These are phyloP conservation scores for Xylaria bambusicola DNA, from an alignment of 495 filamentous ascomycete species.

Conservation along the genomic window DNA sequence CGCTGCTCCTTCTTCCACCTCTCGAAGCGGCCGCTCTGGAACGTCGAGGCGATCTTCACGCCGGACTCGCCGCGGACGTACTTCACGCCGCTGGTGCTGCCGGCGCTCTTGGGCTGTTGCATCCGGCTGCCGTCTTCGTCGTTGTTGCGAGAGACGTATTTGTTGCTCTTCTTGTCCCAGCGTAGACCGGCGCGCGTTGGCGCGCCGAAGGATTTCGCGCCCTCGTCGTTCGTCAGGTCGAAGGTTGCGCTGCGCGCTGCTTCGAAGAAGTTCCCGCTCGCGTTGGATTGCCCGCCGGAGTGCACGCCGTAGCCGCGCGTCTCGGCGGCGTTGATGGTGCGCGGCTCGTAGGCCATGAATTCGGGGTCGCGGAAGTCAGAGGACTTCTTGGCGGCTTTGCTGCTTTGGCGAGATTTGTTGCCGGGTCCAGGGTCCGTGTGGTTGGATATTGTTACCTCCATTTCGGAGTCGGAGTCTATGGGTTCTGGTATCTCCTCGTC, in stretches of 20 bases:
- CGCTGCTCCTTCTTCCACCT: slow-evolving; percentile 85
- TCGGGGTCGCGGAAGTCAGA: slow-evolving; percentile 73
- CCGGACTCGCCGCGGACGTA: slow-evolving; percentile 89
- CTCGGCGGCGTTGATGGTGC: slow-evolving; percentile 73
- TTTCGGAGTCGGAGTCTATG: slow-evolving; percentile 69
- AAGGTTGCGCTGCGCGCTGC: slow-evolving; percentile 81
- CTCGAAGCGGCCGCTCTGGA: slow-evolving; percentile 92
- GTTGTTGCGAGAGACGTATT: slow-evolving; percentile 87
- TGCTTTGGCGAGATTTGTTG: slow-evolving; percentile 43
- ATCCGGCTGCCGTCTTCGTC: slow-evolving; percentile 86
- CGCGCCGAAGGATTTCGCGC: slow-evolving; percentile 71
- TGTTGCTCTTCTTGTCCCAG: slow-evolving; percentile 96
- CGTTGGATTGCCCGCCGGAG: slow-evolving; percentile 63
- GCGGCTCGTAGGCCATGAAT: slow-evolving; percentile 94
- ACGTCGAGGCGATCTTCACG: slow-evolving; percentile 90
- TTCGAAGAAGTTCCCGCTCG: slow-evolving; percentile 72
- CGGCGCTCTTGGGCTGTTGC: slow-evolving; percentile 68
- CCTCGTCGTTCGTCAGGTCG: slow-evolving; percentile 87
- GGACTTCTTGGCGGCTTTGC: slow-evolving; percentile 35
- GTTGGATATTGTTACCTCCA: slow-evolving; percentile 82
- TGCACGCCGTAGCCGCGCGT: slow-evolving; percentile 91
- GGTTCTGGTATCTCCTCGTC: slow-evolving; percentile 56
- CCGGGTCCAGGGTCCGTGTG: slow-evolving; percentile 25
- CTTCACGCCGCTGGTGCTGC: slow-evolving; percentile 69
- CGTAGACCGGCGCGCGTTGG: slow-evolving; percentile 73